Evolutionary conservation across 2,329 filamentous ascomycete species (phyloP).

Genomic region (Cadophora malorum): DNA sequence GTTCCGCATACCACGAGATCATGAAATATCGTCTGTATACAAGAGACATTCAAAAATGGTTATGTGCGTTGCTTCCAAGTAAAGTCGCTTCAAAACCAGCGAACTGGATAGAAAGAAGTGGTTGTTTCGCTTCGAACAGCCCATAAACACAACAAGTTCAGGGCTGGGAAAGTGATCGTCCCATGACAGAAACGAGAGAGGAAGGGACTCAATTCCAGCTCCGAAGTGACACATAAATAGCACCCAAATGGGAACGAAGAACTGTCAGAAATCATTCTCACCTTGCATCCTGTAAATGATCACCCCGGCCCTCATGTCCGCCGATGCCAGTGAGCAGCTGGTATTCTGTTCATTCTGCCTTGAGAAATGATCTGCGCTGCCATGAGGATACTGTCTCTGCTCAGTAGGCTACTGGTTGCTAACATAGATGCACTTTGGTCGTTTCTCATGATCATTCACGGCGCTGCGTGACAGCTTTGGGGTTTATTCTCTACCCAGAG

Average conservation of each 20-base stretch:
- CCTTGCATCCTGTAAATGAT: no score
- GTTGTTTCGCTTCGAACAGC: no score
- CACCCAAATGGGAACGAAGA: background rate
- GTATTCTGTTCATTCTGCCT: background rate
- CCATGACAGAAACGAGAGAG: background rate
- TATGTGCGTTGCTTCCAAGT: no score
- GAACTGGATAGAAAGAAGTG: no score
- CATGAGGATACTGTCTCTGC: background rate
- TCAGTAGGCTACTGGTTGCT: background rate
- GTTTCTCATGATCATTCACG: background rate
- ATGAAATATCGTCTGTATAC: no score
- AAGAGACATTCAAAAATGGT: no score
- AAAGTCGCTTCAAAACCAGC: no score
- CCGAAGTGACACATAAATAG: background rate
- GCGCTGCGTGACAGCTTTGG: background rate
- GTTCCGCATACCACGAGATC: no score
- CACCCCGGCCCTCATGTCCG: background rate
- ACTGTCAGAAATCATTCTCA: background rate
- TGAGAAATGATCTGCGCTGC: background rate
- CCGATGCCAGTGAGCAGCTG: background rate
- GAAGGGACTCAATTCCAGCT: background rate
- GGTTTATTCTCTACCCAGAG: background rate
- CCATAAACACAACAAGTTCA: no score
- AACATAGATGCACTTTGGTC: slow-evolving; percentile 6
- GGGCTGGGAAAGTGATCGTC: no score